A percentile compares a stretch with the other conserved stretches of the same genome.
phyloP scores from a whole-genome alignment of 2,329 filamentous ascomycete species.

The Talaromyces rugulosus region DNA sequence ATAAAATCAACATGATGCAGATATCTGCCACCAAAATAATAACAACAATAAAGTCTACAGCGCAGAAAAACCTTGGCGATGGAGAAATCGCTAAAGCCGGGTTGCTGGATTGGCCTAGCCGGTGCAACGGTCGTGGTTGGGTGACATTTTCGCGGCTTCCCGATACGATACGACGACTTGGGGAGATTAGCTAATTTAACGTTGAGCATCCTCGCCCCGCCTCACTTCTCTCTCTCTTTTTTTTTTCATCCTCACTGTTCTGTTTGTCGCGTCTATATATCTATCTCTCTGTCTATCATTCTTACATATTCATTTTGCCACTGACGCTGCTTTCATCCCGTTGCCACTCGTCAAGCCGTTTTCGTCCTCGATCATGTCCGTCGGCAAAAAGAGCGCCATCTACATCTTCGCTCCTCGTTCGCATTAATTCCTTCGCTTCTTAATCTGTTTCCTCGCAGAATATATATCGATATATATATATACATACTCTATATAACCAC shows the following conservation, averaged over 20 bases:
- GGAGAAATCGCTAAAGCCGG: not conserved
- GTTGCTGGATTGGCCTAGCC: not conserved
- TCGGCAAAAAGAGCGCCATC: not conserved
- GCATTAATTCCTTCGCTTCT: not conserved
- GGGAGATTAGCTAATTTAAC: not conserved
- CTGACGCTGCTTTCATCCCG: not conserved
- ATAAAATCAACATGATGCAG: not conserved
- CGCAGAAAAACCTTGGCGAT: not conserved
- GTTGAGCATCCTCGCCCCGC: not conserved
- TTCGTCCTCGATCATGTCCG: not conserved
- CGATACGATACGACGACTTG: not conserved
- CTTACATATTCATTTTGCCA: not conserved
- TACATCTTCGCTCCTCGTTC: slow-evolving; percentile 1
- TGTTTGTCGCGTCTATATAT: not conserved
- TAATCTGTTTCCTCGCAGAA: not conserved
- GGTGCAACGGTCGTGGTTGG: not conserved
- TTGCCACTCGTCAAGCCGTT: not conserved
- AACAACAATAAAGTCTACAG: not conserved
- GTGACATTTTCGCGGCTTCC: not conserved
- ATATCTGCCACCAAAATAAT: not conserved
- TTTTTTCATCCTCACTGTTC: not conserved
- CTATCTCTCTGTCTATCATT: not conserved
- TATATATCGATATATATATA: not conserved
- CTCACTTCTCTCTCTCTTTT: not conserved
- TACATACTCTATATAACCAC: not conserved